Evolutionary conservation across 2,329 filamentous ascomycete species (phyloP).

Genomic region (Dryadomyces quercus-mongolicae): DNA sequence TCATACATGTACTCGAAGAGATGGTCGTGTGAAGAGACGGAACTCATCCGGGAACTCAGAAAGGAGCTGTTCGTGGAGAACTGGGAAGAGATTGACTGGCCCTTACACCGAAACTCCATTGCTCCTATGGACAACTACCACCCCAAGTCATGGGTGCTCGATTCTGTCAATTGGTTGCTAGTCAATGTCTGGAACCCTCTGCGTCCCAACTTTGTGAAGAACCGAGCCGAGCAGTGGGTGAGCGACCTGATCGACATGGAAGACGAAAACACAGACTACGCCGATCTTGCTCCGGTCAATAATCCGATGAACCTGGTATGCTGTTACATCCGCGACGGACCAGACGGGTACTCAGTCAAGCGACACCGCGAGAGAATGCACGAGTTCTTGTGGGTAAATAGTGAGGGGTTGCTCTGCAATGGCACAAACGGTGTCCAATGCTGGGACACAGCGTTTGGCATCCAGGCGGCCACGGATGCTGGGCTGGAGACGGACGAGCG

Average conservation of each 20-base stretch:
- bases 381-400: constrained; percentile 85
- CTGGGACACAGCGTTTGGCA: constrained; percentile 89
- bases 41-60: constrained; percentile 58
- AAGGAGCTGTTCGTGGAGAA: constrained; percentile 74
- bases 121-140: constrained; percentile 76
- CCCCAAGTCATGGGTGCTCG: constrained; percentile 77
- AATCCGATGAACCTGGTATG: constrained; percentile 80
- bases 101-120: constrained; percentile 70
- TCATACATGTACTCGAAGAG: constrained; percentile 75
- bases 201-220: constrained; percentile 50
- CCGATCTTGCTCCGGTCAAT: constrained; percentile 79
- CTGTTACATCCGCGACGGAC: constrained; percentile 77
- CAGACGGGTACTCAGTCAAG: constrained; percentile 56
- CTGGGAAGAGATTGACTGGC: constrained; percentile 68
- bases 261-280: constrained; percentile 83
- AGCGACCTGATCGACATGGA: constrained; percentile 82
- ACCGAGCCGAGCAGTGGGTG: constrained; percentile 66
- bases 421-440: constrained; percentile 97
- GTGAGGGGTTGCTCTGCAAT: constrained; percentile 87
- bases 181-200: constrained; percentile 72
- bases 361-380: constrained; percentile 70
- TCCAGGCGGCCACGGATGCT: constrained; percentile 70
- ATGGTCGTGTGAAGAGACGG: constrained; percentile 66
- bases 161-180: constrained; percentile 64
- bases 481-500: constrained; percentile 65